These are phyloP conservation scores for Fusarium sp. DNA, from an alignment of 2,329 filamentous ascomycete genomes.

Conservation along the genomic window DNA sequence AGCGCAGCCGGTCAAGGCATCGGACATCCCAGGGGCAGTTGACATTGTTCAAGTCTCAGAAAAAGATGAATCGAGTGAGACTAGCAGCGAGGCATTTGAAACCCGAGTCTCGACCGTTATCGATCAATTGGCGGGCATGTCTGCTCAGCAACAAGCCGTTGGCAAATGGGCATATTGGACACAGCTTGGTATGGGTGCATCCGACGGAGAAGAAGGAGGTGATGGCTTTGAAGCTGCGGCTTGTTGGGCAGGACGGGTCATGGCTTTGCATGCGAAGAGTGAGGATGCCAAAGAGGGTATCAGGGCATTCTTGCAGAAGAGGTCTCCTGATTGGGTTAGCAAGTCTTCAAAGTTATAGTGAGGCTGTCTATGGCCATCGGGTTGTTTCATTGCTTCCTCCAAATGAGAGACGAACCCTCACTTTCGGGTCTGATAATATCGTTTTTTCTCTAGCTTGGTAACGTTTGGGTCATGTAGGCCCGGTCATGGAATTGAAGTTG, in stretches of 20 bases:
- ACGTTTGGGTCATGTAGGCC: not conserved
- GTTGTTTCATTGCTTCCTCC: too few species aligned
- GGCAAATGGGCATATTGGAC: constrained; percentile 45
- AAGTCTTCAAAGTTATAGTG: not conserved
- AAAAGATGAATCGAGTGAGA: not conserved
- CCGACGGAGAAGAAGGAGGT: constrained; percentile 2
- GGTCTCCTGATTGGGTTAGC: constrained; percentile 27
- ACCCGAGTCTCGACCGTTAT: constrained; percentile 19
- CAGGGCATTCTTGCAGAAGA: constrained; percentile 37
- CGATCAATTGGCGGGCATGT: constrained; percentile 11
- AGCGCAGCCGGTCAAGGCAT: constrained; percentile 27
- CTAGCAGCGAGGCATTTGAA: constrained; percentile 16
- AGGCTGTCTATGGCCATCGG: not conserved
- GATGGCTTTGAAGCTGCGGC: constrained; percentile 39
- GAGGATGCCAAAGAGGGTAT: constrained; percentile 40
- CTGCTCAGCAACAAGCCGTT: constrained; percentile 36
- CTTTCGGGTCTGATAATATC: too few species aligned
- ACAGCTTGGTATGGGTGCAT: constrained; percentile 26
- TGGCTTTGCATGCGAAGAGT: constrained; percentile 42
- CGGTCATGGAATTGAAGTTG: not conserved
- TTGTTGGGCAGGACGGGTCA: constrained; percentile 38
- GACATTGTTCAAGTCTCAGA: constrained; percentile 22
- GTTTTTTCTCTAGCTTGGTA: not conserved
- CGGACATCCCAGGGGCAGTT: constrained; percentile 27
- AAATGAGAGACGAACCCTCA: not conserved